Evolutionary conservation across 2,329 filamentous ascomycete genomes (phyloP).

Genomic region (Trichoderma sp.): DNA sequence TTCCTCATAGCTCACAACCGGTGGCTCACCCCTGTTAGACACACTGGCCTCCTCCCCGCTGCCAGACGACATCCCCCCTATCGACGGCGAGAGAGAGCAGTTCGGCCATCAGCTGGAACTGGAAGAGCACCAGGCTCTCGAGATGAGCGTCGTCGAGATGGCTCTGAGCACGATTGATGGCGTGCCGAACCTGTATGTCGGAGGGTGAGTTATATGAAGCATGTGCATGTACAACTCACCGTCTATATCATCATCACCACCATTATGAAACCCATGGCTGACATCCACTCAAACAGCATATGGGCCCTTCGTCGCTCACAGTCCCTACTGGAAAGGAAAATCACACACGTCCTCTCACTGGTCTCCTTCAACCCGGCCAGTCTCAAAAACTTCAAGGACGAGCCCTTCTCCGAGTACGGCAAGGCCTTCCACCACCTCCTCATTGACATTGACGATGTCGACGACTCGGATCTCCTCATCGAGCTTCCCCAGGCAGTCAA

Average conservation of each 20-base stretch:
- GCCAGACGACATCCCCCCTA: conserved; percentile 13
- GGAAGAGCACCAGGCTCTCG: conserved; percentile 29
- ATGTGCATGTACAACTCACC: no score
- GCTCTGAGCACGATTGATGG: conserved; percentile 47
- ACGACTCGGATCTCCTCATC: conserved; percentile 82
- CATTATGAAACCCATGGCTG: background rate
- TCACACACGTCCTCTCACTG: conserved; percentile 91
- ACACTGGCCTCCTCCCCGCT: background rate
- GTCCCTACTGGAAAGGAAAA: conserved; percentile 68
- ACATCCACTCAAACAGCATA: conserved; percentile 56
- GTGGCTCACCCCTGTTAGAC: background rate
- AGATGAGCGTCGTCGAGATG: conserved; percentile 42
- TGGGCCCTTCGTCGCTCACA: conserved; percentile 75
- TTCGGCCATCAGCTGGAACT: conserved; percentile 25
- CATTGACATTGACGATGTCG: conserved; percentile 87
- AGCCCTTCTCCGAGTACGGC: conserved; percentile 51
- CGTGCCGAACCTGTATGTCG: conserved; percentile 44
- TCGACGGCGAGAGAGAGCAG: conserved; percentile 24
- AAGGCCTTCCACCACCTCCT: conserved; percentile 69
- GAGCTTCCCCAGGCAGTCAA: conserved; percentile 76
- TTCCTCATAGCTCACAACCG: background rate
- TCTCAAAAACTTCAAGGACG: conserved; percentile 50
- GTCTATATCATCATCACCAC: no score
- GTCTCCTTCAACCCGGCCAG: conserved; percentile 54
- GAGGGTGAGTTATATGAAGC: conserved; percentile 46